Conservation (phyloP, 1,284 basidiomycete genomes). For the Sporisorium iseilematis-ciliati region DNA sequence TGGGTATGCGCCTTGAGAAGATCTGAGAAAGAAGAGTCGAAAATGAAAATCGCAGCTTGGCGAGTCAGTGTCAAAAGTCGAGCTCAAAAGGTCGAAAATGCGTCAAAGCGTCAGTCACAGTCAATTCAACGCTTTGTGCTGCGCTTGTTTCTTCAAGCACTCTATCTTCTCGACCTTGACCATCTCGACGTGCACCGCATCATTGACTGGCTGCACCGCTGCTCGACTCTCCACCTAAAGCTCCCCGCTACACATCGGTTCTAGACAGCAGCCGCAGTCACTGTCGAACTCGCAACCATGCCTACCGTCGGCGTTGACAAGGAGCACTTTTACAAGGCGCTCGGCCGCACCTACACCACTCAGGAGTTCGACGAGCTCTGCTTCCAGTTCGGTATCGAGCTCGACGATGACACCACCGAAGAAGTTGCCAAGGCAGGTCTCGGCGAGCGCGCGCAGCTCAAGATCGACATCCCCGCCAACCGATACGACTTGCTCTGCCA, state of each 20-base stretch:
- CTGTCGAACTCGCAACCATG: constrained; percentile 73
- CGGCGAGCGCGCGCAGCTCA: constrained; percentile 91
- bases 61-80: constrained; percentile 3
- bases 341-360: constrained; percentile 81
- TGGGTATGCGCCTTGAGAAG: constrained; percentile 5
- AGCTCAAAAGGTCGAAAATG: constrained; percentile 1
- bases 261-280: not conserved
- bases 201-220: not conserved
- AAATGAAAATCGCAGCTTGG: constrained; percentile 1
- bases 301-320: constrained; percentile 96
- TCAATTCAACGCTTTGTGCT: not conserved
- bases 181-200: not conserved
- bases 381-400: constrained; percentile 96
- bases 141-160: not conserved
- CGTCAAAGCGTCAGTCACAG: constrained; percentile 10
- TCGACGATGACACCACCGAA: constrained; percentile 97
- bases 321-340: constrained; percentile 87
- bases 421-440: constrained; percentile 81
- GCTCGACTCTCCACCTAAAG: not conserved
- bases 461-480: constrained; percentile 98
- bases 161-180: constrained; percentile 4
- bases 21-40: constrained; percentile 18
- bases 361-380: constrained; percentile 94
- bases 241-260: not conserved
- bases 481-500: constrained; percentile 97